Conservation (phyloP, 495 filamentous ascomycete genomes). For the Aspergillus conjunctus region DNA sequence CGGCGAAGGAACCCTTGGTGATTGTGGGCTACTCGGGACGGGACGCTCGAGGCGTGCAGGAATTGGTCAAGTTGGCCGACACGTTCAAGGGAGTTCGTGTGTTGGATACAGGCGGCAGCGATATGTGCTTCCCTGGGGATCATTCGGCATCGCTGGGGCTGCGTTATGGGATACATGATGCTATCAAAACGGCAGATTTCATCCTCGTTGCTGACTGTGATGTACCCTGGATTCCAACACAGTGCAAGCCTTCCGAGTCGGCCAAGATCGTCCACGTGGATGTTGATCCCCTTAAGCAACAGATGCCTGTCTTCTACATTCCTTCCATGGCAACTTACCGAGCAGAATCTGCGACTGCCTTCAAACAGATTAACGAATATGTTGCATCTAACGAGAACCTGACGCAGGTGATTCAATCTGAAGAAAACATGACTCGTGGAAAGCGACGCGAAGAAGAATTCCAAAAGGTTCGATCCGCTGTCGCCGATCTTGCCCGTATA, state of each 20-base stretch:
- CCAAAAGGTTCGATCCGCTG: constrained; percentile 57
- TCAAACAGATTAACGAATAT: constrained; percentile 71
- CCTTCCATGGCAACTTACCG: constrained; percentile 72
- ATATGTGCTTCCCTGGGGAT: constrained; percentile 93
- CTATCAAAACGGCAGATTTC: constrained; percentile 74
- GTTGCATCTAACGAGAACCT: constrained; percentile 48
- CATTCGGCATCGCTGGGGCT: constrained; percentile 75
- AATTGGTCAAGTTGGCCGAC: constrained; percentile 77
- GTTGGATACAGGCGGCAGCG: constrained; percentile 85
- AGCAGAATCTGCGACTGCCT: constrained; percentile 68
- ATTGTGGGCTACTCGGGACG: constrained; percentile 85
- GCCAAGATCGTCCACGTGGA: constrained; percentile 82
- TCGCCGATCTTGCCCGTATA: constrained; percentile 57
- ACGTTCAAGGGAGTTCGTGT: constrained; percentile 78
- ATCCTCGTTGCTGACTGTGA: constrained; percentile 89
- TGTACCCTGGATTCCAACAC: constrained; percentile 71
- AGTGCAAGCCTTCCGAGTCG: constrained; percentile 53
- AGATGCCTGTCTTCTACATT: constrained; percentile 85
- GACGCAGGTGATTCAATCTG: constrained; percentile 47
- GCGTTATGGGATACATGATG: constrained; percentile 73
- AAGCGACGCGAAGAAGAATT: constrained; percentile 61
- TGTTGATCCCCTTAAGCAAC: constrained; percentile 81
- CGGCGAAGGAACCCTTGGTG: constrained; percentile 73
- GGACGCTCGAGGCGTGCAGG: constrained; percentile 66
- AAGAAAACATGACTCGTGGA: constrained; percentile 53